Conservation (phyloP, 208 protist species). For the Wallacemonas sp. region DNA sequence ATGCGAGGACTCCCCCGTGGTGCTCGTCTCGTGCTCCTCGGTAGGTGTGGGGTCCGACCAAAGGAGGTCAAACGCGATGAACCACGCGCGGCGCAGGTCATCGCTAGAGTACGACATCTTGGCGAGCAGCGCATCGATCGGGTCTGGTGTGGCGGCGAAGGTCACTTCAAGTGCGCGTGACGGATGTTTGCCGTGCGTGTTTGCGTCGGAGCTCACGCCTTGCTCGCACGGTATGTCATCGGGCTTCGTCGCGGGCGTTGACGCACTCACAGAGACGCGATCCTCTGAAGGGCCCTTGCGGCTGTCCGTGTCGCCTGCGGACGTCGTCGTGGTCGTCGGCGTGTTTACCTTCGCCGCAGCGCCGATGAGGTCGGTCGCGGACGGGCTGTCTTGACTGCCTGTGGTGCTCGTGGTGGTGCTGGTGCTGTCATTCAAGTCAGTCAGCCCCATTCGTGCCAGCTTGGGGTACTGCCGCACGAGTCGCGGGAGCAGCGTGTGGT, state of each 20-base stretch:
- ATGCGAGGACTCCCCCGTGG: neutral
- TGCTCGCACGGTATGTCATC: too few relatives aligned
- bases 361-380: neutral
- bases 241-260: neutral
- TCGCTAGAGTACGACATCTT: constrained; percentile 23
- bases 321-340: neutral
- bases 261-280: neutral
- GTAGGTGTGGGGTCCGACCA: constrained; percentile 76
- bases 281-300: neutral
- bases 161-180: too few relatives aligned
- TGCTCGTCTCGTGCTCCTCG: constrained; percentile 39
- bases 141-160: neutral
- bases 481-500: constrained; percentile 24
- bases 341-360: too few relatives aligned
- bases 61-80: constrained; percentile 66
- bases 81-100: constrained; percentile 52
- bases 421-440: neutral
- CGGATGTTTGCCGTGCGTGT: too few relatives aligned
- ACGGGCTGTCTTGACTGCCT: constrained; percentile 21
- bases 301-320: neutral
- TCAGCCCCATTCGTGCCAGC: constrained; percentile 5
- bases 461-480: constrained; percentile 31
- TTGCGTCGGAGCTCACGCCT: too few relatives aligned
- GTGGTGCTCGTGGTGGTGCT: constrained; percentile 21
- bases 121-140: neutral